Conservation (phyloP, 2,329 filamentous ascomycete genomes). For the Trichoderma guizhouense region DNA sequence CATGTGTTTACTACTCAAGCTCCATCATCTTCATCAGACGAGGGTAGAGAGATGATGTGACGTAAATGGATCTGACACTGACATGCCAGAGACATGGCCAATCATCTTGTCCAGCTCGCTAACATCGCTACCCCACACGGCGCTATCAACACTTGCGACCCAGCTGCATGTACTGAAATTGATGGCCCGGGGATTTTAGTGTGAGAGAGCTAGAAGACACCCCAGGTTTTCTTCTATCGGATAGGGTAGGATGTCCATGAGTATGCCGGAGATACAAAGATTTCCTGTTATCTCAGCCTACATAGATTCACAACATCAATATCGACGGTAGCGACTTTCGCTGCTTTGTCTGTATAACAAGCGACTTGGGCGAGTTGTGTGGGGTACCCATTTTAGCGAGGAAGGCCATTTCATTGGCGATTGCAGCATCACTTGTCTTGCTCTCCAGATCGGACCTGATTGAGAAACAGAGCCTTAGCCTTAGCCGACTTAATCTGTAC, state of each 20-base stretch:
- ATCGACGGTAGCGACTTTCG: background rate
- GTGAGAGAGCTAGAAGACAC: background rate
- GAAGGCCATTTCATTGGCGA: background rate
- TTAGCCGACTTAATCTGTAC: background rate
- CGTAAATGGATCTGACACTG: background rate
- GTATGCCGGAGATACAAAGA: rapidly evolving
- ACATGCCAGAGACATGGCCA: background rate
- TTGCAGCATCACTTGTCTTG: background rate
- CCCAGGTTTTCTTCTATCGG: background rate
- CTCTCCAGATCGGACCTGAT: background rate
- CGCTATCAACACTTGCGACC: background rate
- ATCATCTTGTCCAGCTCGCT: background rate
- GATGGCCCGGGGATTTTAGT: background rate
- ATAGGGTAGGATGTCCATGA: background rate
- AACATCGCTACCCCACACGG: background rate
- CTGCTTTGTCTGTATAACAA: background rate
- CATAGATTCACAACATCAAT: background rate
- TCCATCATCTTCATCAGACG: background rate
- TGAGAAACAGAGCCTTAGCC: background rate
- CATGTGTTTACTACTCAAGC: background rate
- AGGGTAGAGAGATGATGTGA: background rate
- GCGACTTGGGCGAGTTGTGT: background rate
- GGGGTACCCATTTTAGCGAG: background rate
- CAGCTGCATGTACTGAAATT: background rate
- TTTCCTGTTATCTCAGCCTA: background rate